These are phyloP conservation scores for Diphasiastrum complanatum DNA, from an alignment of 83 land plant genomes.

Conservation along the genomic window DNA sequence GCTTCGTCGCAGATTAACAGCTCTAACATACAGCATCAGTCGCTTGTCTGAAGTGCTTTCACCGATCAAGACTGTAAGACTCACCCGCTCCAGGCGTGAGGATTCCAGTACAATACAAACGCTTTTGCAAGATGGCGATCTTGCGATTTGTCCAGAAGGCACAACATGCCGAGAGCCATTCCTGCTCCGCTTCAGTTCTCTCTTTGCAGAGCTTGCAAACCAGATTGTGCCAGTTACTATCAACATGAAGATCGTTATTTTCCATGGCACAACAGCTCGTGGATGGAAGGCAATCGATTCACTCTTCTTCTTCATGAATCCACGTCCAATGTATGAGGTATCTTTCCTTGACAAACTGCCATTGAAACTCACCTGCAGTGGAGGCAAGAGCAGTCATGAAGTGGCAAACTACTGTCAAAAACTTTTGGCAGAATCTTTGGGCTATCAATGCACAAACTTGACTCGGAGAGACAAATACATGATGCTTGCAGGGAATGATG, in stretches of 20 bases:
- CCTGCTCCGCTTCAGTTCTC: slow-evolving; percentile 21
- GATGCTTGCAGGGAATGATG: slow-evolving; percentile 79
- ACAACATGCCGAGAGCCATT: slow-evolving; percentile 30
- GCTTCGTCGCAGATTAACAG: slow-evolving; percentile 36
- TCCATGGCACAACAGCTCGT: slow-evolving; percentile 63
- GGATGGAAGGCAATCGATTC: slow-evolving; percentile 71
- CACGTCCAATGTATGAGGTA: slow-evolving; percentile 36
- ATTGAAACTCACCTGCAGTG: slow-evolving; percentile 29
- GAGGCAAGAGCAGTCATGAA: slow-evolving; percentile 40
- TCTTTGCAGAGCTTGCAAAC: slow-evolving; percentile 28
- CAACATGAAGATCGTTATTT: slow-evolving; percentile 34
- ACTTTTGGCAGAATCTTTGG: slow-evolving; percentile 42
- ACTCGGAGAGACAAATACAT: slow-evolving; percentile 68
- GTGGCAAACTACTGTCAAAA: slow-evolving; percentile 54
- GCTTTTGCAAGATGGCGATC: slow-evolving; percentile 48
- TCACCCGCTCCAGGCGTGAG: slow-evolving; percentile 40
- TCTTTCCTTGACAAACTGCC: slow-evolving; percentile 43
- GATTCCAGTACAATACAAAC: slow-evolving; percentile 45
- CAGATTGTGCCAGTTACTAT: slow-evolving; percentile 40
- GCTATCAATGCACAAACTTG: slow-evolving; percentile 53
- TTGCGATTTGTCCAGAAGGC: slow-evolving; percentile 78
- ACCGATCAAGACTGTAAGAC: slow-evolving; percentile 48
- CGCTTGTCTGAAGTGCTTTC: slow-evolving; percentile 48
- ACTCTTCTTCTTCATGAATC: slow-evolving; percentile 59
- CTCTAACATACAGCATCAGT: slow-evolving; percentile 67